phyloP scores from a whole-genome alignment of 129 eudicot species.

The Arctium lappa region DNA sequence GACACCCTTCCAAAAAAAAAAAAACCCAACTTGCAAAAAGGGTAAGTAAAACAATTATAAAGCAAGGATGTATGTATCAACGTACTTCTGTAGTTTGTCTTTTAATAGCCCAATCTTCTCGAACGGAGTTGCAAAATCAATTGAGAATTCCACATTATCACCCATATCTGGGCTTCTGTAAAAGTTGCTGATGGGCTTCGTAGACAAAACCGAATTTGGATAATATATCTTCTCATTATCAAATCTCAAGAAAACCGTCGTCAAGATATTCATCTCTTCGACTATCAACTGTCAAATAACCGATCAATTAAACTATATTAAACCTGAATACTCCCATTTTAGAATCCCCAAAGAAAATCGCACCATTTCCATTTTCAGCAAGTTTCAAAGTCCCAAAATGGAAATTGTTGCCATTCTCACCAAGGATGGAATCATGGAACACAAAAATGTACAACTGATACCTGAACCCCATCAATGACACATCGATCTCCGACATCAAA shows the following conservation, averaged over 20 bases:
- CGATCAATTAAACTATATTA: background rate
- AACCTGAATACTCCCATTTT: background rate
- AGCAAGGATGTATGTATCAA: slow-evolving; percentile 7
- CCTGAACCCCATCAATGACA: slow-evolving; percentile 78
- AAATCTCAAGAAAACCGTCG: slow-evolving; percentile 68
- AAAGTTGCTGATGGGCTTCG: slow-evolving; percentile 87
- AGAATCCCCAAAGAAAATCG: no score
- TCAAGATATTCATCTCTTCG: slow-evolving; percentile 90
- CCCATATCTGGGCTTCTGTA: slow-evolving; percentile 94
- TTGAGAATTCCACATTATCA: slow-evolving; percentile 65
- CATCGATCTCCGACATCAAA: slow-evolving; percentile 98
- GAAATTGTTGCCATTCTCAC: no score
- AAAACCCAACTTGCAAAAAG: no score
- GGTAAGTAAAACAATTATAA: no score
- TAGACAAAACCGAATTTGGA: slow-evolving; percentile 77
- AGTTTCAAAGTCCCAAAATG: no score
- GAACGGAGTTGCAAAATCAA: slow-evolving; percentile 72
- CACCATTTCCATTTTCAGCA: background rate
- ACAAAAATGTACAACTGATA: slow-evolving; percentile 7
- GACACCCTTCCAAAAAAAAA: no score
- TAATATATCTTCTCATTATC: slow-evolving; percentile 83
- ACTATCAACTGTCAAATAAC: slow-evolving; percentile 62
- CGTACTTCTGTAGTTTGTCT: slow-evolving; percentile 67
- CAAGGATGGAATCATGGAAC: background rate
- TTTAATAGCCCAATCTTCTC: slow-evolving; percentile 65